Conservation (phyloP, 2,329 filamentous ascomycete genomes). For the Cordyceps javanica region DNA sequence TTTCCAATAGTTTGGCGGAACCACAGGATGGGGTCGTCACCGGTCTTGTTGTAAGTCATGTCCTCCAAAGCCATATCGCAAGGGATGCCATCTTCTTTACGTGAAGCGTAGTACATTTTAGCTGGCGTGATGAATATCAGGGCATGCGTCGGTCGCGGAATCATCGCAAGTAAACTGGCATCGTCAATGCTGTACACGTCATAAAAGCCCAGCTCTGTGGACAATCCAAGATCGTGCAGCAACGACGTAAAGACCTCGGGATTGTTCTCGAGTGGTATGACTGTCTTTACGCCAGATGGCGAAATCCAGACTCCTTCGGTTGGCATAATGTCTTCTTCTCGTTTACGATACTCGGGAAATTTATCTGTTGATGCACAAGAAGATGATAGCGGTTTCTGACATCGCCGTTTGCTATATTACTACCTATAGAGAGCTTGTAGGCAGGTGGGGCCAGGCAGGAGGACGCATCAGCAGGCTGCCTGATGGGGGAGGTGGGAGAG, state of each 20-base stretch:
- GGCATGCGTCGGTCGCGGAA: constrained; percentile 67
- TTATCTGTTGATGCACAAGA: background rate
- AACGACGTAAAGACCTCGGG: constrained; percentile 73
- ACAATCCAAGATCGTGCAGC: constrained; percentile 65
- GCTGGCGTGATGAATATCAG: constrained; percentile 74
- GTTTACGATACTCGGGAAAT: too few relatives aligned
- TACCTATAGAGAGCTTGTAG: background rate
- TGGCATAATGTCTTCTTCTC: constrained; percentile 21
- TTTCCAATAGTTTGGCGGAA: constrained; percentile 81
- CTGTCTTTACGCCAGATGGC: constrained; percentile 26
- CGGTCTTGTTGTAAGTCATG: constrained; percentile 27
- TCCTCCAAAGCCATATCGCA: constrained; percentile 19
- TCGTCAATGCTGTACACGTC: constrained; percentile 81
- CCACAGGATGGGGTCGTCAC: constrained; percentile 61
- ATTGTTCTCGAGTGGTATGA: constrained; percentile 51
- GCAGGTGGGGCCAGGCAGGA: constrained; percentile 3
- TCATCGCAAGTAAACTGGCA: constrained; percentile 63
- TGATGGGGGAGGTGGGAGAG: too few relatives aligned
- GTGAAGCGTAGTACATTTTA: constrained; percentile 40
- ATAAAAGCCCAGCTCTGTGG: constrained; percentile 62
- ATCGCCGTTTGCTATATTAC: background rate
- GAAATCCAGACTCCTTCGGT: constrained; percentile 24
- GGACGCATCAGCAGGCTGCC: background rate
- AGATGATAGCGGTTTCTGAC: background rate
- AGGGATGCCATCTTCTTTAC: constrained; percentile 22